A percentile compares a stretch with the other conserved stretches of the same genome.
phyloP scores from a whole-genome alignment of 768 basidiomycete genomes.

The Tubosaeta sp. region DNA sequence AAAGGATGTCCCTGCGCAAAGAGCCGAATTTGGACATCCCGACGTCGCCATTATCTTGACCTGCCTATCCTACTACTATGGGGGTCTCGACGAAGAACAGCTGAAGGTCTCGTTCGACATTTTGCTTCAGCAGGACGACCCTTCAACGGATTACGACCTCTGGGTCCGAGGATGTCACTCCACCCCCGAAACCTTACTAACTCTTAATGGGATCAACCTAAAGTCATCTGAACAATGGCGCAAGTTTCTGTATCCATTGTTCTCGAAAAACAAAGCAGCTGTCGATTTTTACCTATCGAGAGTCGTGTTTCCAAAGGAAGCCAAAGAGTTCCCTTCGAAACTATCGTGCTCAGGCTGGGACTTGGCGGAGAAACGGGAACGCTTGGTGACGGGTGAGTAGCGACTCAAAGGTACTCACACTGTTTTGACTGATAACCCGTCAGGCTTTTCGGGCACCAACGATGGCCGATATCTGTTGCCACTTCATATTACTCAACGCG shows the following conservation, averaged over 20 bases:
- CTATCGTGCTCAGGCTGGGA: conserved; percentile 37
- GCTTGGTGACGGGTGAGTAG: conserved; percentile 6
- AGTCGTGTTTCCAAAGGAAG: conserved; percentile 33
- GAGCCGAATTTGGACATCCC: conserved; percentile 28
- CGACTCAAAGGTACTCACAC: too few species aligned
- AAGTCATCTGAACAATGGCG: conserved; percentile 10
- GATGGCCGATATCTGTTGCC: too few species aligned
- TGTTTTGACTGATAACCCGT: neutral
- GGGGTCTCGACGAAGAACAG: conserved; percentile 15
- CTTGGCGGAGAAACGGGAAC: conserved; percentile 23
- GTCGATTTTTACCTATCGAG: conserved; percentile 20
- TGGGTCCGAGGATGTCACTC: conserved; percentile 15
- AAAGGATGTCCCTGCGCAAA: conserved; percentile 22
- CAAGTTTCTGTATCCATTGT: neutral
- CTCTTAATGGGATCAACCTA: conserved; percentile 1
- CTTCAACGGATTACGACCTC: conserved; percentile 13
- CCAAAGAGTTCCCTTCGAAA: conserved; percentile 29
- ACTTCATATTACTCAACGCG: too few species aligned
- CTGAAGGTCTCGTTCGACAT: conserved; percentile 14
- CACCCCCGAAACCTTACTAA: conserved; percentile 7
- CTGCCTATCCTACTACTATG: conserved; percentile 20
- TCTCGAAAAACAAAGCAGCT: neutral
- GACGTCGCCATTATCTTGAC: conserved; percentile 17
- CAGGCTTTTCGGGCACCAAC: conserved; percentile 39
- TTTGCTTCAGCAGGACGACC: conserved; percentile 18